Conservation (phyloP, 2,329 filamentous ascomycete genomes). For the Curvularia sp. region DNA sequence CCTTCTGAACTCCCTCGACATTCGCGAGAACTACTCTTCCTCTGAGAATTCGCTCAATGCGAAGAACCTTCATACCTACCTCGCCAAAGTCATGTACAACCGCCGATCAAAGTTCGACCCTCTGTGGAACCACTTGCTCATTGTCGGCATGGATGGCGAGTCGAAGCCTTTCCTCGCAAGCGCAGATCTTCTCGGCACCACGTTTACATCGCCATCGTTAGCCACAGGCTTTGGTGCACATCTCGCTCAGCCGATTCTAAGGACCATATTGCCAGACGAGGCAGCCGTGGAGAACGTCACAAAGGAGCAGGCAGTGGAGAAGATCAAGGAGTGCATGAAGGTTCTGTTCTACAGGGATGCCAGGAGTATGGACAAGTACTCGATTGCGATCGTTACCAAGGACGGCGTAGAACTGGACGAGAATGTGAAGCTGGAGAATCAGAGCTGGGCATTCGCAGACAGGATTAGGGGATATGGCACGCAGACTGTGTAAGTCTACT, state of each 20-base stretch:
- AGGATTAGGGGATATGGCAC: conserved; percentile 94
- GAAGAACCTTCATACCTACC: conserved; percentile 94
- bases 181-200: conserved; percentile 91
- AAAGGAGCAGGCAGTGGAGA: conserved; percentile 78
- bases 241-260: conserved; percentile 90
- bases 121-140: conserved; percentile 93
- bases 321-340: conserved; percentile 95
- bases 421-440: conserved; percentile 85
- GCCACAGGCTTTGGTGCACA: conserved; percentile 94
- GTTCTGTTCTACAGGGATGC: conserved; percentile 97
- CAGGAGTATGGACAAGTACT: conserved; percentile 88
- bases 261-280: conserved; percentile 84
- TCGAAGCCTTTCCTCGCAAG: conserved; percentile 87
- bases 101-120: conserved; percentile 96
- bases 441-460: conserved; percentile 99
- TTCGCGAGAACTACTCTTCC: conserved; percentile 82
- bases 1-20: conserved; percentile 83
- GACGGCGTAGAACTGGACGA: conserved; percentile 84
- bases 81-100: conserved; percentile 94
- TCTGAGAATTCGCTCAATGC: conserved; percentile 72
- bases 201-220: conserved; percentile 84
- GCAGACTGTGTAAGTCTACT: conserved; percentile 58
- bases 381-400: conserved; percentile 86
- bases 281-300: conserved; percentile 73
- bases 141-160: conserved; percentile 81